phyloP scores from a whole-genome alignment of 1,139 yeast genomes.

The Debaryomyces robertsiae region DNA sequence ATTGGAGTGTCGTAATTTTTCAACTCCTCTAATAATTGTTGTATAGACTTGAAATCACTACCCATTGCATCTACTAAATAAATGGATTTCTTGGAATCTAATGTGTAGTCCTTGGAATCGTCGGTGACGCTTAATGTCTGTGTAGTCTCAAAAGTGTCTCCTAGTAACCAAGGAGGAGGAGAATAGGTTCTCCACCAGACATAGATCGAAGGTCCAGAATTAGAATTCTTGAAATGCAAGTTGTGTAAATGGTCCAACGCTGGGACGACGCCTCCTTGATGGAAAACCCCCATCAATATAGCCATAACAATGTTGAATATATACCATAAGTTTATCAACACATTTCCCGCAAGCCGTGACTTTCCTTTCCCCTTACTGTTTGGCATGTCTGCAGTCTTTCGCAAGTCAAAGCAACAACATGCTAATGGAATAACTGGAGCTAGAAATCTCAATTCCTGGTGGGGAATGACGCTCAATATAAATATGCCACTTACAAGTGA shows the following conservation, averaged over 20 bases:
- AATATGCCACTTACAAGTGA: slow-evolving; percentile 63
- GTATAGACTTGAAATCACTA: slow-evolving; percentile 26
- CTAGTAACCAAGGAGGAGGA: slow-evolving; percentile 88
- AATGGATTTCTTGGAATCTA: slow-evolving; percentile 12
- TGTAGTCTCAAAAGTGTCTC: slow-evolving; percentile 28
- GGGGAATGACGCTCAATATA: slow-evolving; percentile 73
- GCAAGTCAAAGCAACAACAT: slow-evolving; percentile 60
- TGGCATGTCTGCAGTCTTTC: slow-evolving; percentile 6
- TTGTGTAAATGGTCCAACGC: slow-evolving; percentile 48
- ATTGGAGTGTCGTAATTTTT: slow-evolving; percentile 16
- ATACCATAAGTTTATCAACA: slow-evolving; percentile 54
- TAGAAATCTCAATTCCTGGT: slow-evolving; percentile 88
- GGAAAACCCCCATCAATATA: slow-evolving; percentile 73
- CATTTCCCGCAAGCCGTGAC: slow-evolving; percentile 16
- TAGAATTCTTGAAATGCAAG: slow-evolving; percentile 4
- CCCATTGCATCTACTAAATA: slow-evolving; percentile 62
- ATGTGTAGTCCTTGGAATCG: slow-evolving; percentile 12
- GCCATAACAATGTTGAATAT: slow-evolving; percentile 63
- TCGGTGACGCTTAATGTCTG: slow-evolving; percentile 24
- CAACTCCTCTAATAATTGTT: slow-evolving; percentile 4
- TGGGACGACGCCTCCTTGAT: slow-evolving; percentile 89
- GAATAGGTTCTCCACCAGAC: slow-evolving; percentile 95
- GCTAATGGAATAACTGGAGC: slow-evolving; percentile 75
- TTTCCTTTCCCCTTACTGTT: slow-evolving; percentile 2
- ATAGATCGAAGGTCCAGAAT: slow-evolving; percentile 30